These are phyloP conservation scores for Trapa incisa DNA, from an alignment of 345 rosid genomes.

Conservation along the genomic window DNA sequence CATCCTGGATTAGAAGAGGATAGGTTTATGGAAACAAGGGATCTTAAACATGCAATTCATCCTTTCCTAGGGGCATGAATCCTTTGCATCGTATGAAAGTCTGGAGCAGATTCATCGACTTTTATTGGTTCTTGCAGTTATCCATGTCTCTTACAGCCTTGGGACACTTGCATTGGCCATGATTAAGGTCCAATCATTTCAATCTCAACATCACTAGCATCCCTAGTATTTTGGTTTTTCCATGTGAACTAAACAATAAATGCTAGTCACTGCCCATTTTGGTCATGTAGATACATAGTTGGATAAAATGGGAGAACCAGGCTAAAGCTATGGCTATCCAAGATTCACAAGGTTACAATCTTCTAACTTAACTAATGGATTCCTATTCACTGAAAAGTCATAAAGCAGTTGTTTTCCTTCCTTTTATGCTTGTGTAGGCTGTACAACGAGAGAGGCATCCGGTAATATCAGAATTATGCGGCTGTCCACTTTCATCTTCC, in stretches of 20 bases:
- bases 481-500: constrained; percentile 34
- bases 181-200: constrained; percentile 35
- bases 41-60: background rate
- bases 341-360: constrained; percentile 21
- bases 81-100: constrained; percentile 57
- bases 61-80: constrained; percentile 37
- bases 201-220: background rate
- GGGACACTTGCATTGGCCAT: constrained; percentile 40
- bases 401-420: background rate
- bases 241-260: background rate
- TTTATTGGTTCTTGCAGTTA: constrained; percentile 39
- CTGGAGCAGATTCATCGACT: constrained; percentile 65
- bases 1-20: background rate
- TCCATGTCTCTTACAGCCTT: constrained; percentile 59
- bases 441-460: constrained; percentile 17
- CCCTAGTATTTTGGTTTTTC: background rate
- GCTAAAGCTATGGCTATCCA: constrained; percentile 31
- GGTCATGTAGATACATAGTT: constrained; percentile 44
- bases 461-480: constrained; percentile 22
- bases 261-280: constrained; percentile 3
- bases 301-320: constrained; percentile 56
- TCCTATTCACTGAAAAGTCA: background rate
- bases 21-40: background rate
- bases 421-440: constrained; percentile 9
- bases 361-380: background rate